Conservation (phyloP, 768 basidiomycete genomes). For the Termitomyces titanicus region DNA sequence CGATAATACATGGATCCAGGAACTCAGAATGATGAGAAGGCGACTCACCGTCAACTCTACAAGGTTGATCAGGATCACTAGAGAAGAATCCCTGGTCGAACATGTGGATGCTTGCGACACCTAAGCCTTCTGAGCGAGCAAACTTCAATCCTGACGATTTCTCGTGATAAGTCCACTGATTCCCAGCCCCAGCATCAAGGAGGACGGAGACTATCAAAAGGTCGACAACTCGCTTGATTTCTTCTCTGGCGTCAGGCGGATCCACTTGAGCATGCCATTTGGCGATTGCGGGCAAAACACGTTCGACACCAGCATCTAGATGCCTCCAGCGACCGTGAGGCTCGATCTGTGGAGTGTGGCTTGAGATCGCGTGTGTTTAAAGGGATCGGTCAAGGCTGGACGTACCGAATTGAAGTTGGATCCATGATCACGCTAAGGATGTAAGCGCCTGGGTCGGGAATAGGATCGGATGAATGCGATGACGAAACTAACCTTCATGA, state of each 20-base stretch:
- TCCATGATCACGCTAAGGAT: constrained; percentile 72
- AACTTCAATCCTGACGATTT: constrained; percentile 48
- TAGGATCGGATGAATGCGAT: background rate
- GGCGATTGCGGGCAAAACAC: constrained; percentile 57
- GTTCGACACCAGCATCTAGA: constrained; percentile 65
- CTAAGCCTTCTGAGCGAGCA: constrained; percentile 76
- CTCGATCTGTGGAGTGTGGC: constrained; percentile 55
- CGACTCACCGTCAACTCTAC: constrained; percentile 73
- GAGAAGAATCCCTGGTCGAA: constrained; percentile 84
- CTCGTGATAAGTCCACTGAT: constrained; percentile 75
- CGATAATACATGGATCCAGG: background rate
- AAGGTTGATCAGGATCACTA: constrained; percentile 52
- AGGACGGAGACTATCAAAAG: constrained; percentile 89
- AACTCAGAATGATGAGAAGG: background rate
- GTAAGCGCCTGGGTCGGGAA: background rate
- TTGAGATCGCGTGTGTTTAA: background rate
- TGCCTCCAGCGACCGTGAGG: constrained; percentile 92
- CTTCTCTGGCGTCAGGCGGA: constrained; percentile 50
- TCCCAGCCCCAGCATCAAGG: constrained; percentile 92
- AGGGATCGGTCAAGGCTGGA: background rate
- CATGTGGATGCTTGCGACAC: constrained; percentile 89
- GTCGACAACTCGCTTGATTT: constrained; percentile 76
- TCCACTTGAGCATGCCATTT: constrained; percentile 46
- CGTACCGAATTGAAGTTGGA: constrained; percentile 60
- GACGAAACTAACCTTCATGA: constrained; percentile 65